Base-by-base conservation (phyloP, 192 early-diverging fungal genomes). In the Thamnidium elegans region DNA sequence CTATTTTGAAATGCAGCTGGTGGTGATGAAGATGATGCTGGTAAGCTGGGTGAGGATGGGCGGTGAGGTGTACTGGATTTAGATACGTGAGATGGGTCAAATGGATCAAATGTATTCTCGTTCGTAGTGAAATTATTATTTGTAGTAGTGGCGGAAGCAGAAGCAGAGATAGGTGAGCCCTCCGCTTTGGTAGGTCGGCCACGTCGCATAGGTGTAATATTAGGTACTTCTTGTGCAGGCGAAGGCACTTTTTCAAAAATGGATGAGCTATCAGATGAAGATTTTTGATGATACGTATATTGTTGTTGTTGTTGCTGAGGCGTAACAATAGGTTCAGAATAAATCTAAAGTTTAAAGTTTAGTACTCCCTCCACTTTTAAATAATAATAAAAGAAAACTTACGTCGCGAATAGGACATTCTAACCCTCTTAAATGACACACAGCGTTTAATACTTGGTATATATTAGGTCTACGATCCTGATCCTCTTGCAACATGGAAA, bases 171-270 rank as follows among this genome's bases (percentile, higher is more conserved):
- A 4, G 60, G n/a, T 4, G 50, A n/a, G 15, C 47, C 62, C 10
- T 69, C 60, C 14, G 75, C 58, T 43, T 77, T 84, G 9, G 81
- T 78, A n/a, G 94, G 94, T 6, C 95, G 81, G 36, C 95, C 95
- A 42, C 95, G 85, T 3, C 95, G 85, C 95, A 97, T 97, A 0
- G 94, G 93, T 36, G 81, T 79, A 61, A 90, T 84, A 20, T 69
- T 70, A 61, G 78, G 79, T 67, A 83, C n/a, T 63, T 72, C 20
- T 36, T 32, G 66, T 63, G 76, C 62, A 65, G 76, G 47, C 32
- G 76, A 64, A 73, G 63, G 50, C 50, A 70, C 26, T n/a, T 58
- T 55, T 20, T 65, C 66, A 56, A 76, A 64, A 39, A 70, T 77
- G 42, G 66, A 60, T 55, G 58, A 61, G 30, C 68, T 72, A 53